phyloP scores from a whole-genome alignment of 768 basidiomycete species.

The Termitomyces sp. region DNA sequence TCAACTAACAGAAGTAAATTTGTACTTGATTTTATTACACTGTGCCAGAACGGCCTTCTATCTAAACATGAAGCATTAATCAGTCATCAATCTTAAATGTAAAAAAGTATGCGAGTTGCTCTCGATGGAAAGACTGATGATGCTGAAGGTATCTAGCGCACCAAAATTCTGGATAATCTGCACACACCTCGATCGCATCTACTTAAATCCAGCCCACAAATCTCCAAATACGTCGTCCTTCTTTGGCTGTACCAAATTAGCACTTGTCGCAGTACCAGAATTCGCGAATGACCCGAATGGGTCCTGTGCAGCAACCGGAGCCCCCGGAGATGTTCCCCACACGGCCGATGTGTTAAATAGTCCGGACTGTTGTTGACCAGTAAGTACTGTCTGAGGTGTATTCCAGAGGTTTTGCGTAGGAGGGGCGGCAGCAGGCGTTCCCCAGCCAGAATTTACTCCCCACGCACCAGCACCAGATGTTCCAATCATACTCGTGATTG shows the following conservation, averaged over 20 bases:
- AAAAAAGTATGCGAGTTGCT: not conserved
- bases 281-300: slow-evolving; percentile 25
- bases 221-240: slow-evolving; percentile 81
- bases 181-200: not conserved
- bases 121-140: not conserved
- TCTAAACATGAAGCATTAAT: not conserved
- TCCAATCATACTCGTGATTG: slow-evolving; percentile 49
- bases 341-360: slow-evolving; percentile 50
- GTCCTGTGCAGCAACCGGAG: slow-evolving; percentile 21
- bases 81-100: not conserved
- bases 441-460: slow-evolving; percentile 68
- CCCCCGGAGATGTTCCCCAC: slow-evolving; percentile 41
- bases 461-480: slow-evolving; percentile 50
- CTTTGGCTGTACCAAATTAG: slow-evolving; percentile 28
- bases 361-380: slow-evolving; percentile 22
- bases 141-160: not conserved
- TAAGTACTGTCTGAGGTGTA: slow-evolving; percentile 15
- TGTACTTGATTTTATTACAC: not conserved
- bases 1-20: not conserved
- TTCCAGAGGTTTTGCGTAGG: slow-evolving; percentile 38
- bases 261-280: slow-evolving; percentile 15
- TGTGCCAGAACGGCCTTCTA: not conserved
- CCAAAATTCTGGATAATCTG: not conserved
- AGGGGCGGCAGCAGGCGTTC: slow-evolving; percentile 23
- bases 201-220: slow-evolving; percentile 83